These are phyloP conservation scores for Cryphonectria nitschkei DNA, from an alignment of 2,329 filamentous ascomycete species.

Conservation along the genomic window DNA sequence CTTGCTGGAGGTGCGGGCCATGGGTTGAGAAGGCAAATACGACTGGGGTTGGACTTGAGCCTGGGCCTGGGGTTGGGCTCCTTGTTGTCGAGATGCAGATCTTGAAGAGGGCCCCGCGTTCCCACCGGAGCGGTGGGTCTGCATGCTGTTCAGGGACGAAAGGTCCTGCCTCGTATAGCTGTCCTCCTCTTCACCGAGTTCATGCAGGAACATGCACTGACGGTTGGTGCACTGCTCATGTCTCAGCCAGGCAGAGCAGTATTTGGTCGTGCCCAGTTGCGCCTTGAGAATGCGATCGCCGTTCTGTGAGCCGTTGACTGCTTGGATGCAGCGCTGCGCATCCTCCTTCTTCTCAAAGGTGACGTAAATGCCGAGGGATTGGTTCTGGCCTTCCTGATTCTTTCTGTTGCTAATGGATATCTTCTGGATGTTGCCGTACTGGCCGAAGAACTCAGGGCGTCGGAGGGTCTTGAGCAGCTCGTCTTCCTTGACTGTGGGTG, in stretches of 20 bases:
- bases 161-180: conserved; percentile 94
- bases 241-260: conserved; percentile 94
- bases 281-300: conserved; percentile 83
- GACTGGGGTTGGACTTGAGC: conserved; percentile 43
- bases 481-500: conserved; percentile 89
- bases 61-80: conserved; percentile 37
- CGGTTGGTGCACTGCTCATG: conserved; percentile 94
- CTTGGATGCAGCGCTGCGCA: conserved; percentile 84
- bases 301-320: conserved; percentile 91
- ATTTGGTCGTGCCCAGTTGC: conserved; percentile 89
- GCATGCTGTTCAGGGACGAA: conserved; percentile 90
- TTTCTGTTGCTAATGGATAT: conserved; percentile 98
- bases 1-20: conserved; percentile 77
- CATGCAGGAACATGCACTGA: conserved; percentile 97
- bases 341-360: conserved; percentile 93
- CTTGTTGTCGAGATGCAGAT: conserved; percentile 53
- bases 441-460: conserved; percentile 92
- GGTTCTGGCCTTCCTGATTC: conserved; percentile 72
- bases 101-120: conserved; percentile 57
- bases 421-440: conserved; percentile 98
- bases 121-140: conserved; percentile 41
- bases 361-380: conserved; percentile 96
- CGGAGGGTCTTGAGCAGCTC: conserved; percentile 88
- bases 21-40: conserved; percentile 57
- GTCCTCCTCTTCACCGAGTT: conserved; percentile 96